Conservation (phyloP, 371 early-diverging fungal species). For the Quaeritorhiza haematococci region DNA sequence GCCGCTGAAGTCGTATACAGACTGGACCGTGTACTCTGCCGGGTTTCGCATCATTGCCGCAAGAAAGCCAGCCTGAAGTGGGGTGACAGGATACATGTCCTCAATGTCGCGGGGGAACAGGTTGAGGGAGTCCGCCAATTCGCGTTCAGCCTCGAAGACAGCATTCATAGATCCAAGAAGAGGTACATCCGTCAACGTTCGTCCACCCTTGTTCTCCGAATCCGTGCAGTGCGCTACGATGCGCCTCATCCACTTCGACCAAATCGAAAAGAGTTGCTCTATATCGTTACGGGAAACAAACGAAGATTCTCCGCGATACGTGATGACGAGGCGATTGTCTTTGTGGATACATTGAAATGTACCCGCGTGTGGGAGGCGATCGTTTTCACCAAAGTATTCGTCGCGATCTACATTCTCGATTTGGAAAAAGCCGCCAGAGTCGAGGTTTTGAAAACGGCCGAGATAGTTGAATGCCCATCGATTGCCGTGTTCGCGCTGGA, state of each 20-base stretch:
- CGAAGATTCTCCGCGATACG: not conserved
- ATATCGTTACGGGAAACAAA: not conserved
- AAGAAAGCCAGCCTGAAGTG: slow-evolving; percentile 6
- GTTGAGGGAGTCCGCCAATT: not conserved
- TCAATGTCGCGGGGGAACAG: not conserved
- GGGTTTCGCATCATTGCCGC: slow-evolving; percentile 8
- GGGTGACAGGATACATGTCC: not conserved
- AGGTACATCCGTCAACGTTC: not conserved
- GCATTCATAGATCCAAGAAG: slow-evolving; percentile 1
- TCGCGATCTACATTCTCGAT: not conserved
- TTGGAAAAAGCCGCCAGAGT: slow-evolving; percentile 1
- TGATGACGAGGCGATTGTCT: not conserved
- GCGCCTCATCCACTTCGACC: not conserved
- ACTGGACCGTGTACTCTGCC: slow-evolving; percentile 9
- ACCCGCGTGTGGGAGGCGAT: not conserved
- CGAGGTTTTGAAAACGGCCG: slow-evolving; percentile 15
- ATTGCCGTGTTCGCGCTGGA: too few relatives aligned
- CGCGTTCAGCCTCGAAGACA: not conserved
- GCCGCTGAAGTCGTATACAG: slow-evolving; percentile 1
- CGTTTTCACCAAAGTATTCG: not conserved
- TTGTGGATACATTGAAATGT: slow-evolving; percentile 2
- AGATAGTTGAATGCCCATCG: slow-evolving; percentile 23
- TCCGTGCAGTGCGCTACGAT: slow-evolving; percentile 1
- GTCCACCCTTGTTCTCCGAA: not conserved
- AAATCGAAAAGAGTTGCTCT: not conserved